Base-by-base conservation (phyloP, 805 yeast genomes). In the Suhomyces emberorum region DNA sequence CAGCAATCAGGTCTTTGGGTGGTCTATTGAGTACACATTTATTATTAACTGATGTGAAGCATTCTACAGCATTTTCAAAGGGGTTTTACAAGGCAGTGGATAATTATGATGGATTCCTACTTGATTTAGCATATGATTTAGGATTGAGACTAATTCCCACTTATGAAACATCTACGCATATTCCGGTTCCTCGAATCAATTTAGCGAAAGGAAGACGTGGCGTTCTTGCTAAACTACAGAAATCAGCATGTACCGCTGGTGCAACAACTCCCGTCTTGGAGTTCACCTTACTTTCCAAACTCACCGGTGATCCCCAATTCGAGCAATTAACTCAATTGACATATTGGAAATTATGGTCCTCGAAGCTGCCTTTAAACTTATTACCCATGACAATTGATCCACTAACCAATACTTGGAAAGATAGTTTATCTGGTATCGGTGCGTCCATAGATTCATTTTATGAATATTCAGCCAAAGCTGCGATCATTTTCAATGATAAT, bases 381-480 rank as follows among this genome's bases (percentile, higher is more conserved):
- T 49, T 91, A 10, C 95, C 96, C 2, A 83, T 84, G 86, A 72
- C 89, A 0, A 65, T 88, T 4, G 80, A 82, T 42, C 82, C 89
- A 0, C 49, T 66, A 1, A 59, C 68, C 0, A 77, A 79, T 23
- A 51, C 55, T 25, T 79, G 86, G 77, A 59, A 67, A 27, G 82
- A 82, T 38, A 55, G 71, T 0, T 59, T 79, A 27, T 77, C 93
- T 0, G 96, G 96, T 0, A 71, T 85, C 7, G 97, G 98, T 2
- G 97, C 97, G 0, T 83, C 95, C 2, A 76, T 87, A 11, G 98
- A 89, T 58, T 87, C 96, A 0, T 86, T 86, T 51, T 89, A 82
- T 54, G 98, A 89, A 52, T 86, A 88, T 58, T 84, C 95, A 0
- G 69, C 87, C 28, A 89, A 89, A 54, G 79, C 81, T 15, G 66